Evolutionary conservation across 2,329 filamentous ascomycete species (phyloP).

Genomic region (Meredithiella fracta): DNA sequence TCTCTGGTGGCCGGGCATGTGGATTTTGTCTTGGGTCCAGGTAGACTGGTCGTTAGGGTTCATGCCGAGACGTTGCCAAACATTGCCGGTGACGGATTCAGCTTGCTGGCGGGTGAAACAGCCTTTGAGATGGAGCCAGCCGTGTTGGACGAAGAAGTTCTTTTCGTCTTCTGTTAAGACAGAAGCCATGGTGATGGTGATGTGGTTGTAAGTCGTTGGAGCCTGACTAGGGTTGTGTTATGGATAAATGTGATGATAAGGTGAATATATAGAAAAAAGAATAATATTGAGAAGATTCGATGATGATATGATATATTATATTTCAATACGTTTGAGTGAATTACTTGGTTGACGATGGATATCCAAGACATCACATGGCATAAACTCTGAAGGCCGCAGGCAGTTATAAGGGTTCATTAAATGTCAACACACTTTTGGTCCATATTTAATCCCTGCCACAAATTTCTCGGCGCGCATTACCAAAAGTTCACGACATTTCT

Average conservation of each 20-base stretch:
- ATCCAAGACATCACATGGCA: not conserved
- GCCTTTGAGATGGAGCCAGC: slow-evolving; percentile 22
- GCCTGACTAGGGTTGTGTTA: not conserved
- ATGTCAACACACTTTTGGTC: slow-evolving; percentile 10
- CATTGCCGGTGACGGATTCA: slow-evolving; percentile 22
- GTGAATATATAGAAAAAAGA: not conserved
- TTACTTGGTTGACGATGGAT: not conserved
- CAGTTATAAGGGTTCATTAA: not conserved
- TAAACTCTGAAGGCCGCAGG: not conserved
- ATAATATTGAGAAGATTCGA: too few species aligned
- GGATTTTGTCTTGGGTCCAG: slow-evolving; percentile 43
- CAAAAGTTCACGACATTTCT: not conserved
- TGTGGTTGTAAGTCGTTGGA: not conserved
- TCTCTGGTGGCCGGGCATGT: slow-evolving; percentile 46
- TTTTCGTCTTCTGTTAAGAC: slow-evolving; percentile 24
- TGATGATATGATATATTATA: too few species aligned
- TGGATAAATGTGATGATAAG: slow-evolving; percentile 5
- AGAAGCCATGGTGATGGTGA: not conserved
- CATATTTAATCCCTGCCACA: not conserved
- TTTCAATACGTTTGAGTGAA: too few species aligned
- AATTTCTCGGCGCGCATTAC: not conserved
- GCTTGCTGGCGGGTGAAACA: slow-evolving; percentile 26
- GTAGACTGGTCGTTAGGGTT: slow-evolving; percentile 45
- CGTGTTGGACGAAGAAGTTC: slow-evolving; percentile 26
- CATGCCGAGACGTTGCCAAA: slow-evolving; percentile 53